These are phyloP conservation scores for Boletus patriciae DNA, from an alignment of 768 basidiomycete genomes.

Conservation along the genomic window DNA sequence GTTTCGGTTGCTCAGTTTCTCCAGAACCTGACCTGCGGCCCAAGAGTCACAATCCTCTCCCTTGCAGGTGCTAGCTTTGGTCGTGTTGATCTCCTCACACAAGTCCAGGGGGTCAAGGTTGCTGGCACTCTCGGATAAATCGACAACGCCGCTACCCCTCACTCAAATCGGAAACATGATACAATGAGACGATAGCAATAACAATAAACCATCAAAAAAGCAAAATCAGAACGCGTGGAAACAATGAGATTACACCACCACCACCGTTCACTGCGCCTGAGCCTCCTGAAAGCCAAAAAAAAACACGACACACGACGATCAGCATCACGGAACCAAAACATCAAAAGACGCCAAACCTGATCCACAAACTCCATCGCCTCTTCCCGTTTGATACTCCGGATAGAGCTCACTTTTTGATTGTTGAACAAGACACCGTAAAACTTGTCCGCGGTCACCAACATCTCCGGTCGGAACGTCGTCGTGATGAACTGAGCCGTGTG, in stretches of 20 bases:
- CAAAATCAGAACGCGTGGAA: not conserved
- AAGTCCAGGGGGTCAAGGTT: no score
- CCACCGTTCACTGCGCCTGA: constrained; percentile 40
- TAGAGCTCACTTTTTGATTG: constrained; percentile 91
- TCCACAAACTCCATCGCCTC: constrained; percentile 96
- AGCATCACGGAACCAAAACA: not conserved
- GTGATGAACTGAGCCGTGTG: constrained; percentile 94
- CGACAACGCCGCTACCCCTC: not conserved
- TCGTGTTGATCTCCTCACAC: no score
- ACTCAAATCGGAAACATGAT: not conserved
- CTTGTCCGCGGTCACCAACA: constrained; percentile 93
- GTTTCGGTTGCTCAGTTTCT: no score
- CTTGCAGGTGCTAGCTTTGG: no score
- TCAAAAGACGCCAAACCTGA: constrained; percentile 47
- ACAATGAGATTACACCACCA: not conserved
- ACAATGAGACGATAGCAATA: constrained; percentile 21
- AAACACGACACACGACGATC: not conserved
- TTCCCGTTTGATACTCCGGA: constrained; percentile 81
- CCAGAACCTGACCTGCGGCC: no score
- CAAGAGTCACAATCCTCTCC: no score
- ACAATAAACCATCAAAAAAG: constrained; percentile 12
- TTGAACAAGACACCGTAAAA: constrained; percentile 98
- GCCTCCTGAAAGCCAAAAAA: constrained; percentile 38
- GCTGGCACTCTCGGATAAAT: not conserved
- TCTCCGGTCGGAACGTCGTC: constrained; percentile 97